Conservation (phyloP, 352 stramenopile genomes). For the Peronospora destructor region DNA sequence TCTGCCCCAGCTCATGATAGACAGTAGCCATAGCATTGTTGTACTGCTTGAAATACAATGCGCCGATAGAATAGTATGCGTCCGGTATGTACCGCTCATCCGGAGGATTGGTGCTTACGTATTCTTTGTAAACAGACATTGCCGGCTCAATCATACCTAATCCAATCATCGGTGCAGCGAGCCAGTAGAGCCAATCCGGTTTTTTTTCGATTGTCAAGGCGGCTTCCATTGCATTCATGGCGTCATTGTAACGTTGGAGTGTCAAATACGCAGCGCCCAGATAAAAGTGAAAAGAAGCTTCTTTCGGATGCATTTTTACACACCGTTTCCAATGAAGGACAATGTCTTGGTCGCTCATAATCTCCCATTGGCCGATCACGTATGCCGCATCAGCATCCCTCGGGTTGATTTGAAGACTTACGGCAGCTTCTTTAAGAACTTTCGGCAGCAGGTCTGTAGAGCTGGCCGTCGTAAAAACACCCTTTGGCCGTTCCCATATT, state of each 20-base stretch:
- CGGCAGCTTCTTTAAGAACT: constrained; percentile 19
- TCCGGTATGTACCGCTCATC: constrained; percentile 34
- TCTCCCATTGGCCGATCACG: constrained; percentile 28
- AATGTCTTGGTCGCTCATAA: constrained; percentile 18
- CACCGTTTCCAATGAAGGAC: constrained; percentile 31
- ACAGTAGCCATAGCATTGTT: constrained; percentile 24
- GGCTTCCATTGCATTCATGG: constrained; percentile 20
- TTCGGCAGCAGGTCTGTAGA: constrained; percentile 11
- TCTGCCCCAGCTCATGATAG: constrained; percentile 27
- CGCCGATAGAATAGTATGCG: constrained; percentile 28
- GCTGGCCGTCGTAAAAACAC: constrained; percentile 3
- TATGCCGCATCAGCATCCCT: constrained; percentile 28
- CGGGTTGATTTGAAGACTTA: constrained; percentile 21
- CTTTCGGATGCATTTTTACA: constrained; percentile 24
- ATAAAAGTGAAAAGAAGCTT: constrained; percentile 30
- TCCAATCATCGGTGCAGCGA: constrained; percentile 21
- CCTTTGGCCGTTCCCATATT: constrained; percentile 23
- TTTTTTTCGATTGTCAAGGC: constrained; percentile 26
- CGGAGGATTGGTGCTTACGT: constrained; percentile 23
- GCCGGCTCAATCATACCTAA: constrained; percentile 21
- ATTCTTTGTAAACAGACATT: constrained; percentile 21
- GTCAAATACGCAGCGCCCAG: constrained; percentile 25
- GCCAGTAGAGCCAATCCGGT: constrained; percentile 27
- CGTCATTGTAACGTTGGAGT: constrained; percentile 17
- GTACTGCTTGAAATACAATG: constrained; percentile 23